Percentiles rank a stretch among this genome's conserved stretches.
Evolutionary conservation across 345 rosid species (phyloP).

Genomic region (Euphorbia pulcherrima): DNA sequence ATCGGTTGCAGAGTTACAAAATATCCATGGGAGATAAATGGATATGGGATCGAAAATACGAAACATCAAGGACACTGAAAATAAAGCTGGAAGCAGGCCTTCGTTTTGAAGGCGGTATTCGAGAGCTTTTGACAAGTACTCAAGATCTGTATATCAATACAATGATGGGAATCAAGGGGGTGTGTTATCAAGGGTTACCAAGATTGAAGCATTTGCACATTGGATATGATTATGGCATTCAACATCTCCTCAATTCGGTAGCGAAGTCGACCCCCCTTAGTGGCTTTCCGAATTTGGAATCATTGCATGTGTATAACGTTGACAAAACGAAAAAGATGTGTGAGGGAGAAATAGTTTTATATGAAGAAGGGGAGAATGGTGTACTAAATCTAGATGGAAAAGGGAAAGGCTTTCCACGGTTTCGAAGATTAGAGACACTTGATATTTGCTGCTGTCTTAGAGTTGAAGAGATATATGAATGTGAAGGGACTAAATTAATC

Average conservation of each 20-base stretch:
- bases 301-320: background rate
- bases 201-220: background rate
- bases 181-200: background rate
- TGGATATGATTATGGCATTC: background rate
- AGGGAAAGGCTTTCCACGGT: background rate
- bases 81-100: constrained; percentile 5
- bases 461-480: constrained; percentile 12
- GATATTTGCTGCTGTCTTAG: background rate
- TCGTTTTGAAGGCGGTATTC: background rate
- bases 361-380: too few relatives aligned
- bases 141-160: background rate
- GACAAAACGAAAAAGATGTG: constrained; percentile 1
- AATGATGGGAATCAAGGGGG: background rate
- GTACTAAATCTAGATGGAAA: too few relatives aligned
- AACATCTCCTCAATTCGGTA: background rate
- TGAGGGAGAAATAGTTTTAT: background rate
- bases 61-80: constrained; percentile 13
- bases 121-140: background rate
- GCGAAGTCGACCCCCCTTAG: background rate
- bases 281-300: background rate
- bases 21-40: constrained; percentile 19
- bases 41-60: constrained; percentile 7
- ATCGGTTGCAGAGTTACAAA: constrained; percentile 10
- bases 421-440: background rate
- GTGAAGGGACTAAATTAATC: background rate